Percentiles rank a stretch among this genome's conserved stretches.
Conservation (phyloP, 2,329 filamentous ascomycete species). For the Cadophora luteo-olivacea region DNA sequence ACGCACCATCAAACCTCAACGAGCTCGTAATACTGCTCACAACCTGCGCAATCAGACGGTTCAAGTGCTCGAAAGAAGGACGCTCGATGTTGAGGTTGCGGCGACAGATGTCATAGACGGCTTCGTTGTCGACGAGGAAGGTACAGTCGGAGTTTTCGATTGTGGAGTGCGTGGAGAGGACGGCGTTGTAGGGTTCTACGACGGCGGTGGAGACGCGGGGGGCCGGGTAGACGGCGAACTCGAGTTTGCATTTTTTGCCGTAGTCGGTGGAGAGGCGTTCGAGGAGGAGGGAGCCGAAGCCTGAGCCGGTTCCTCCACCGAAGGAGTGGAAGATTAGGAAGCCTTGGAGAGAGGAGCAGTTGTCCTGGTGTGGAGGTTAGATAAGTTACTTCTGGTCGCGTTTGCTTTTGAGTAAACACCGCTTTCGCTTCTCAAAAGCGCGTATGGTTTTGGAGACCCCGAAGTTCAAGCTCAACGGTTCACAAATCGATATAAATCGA, state of each 20-base stretch:
- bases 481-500: too few relatives aligned
- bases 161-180: slow-evolving; percentile 62
- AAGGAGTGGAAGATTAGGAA: slow-evolving; percentile 75
- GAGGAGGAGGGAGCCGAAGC: slow-evolving; percentile 68
- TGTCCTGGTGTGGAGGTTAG: slow-evolving; percentile 53
- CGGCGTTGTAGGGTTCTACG: slow-evolving; percentile 72
- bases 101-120: slow-evolving; percentile 71
- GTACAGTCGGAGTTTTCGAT: slow-evolving; percentile 73
- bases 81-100: slow-evolving; percentile 69
- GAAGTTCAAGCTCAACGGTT: too few relatives aligned
- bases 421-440: too few relatives aligned
- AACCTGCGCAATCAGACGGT: slow-evolving; percentile 71
- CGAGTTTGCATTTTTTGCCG: slow-evolving; percentile 72
- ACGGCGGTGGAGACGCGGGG: slow-evolving; percentile 70
- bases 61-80: slow-evolving; percentile 68
- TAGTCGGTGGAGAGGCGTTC: slow-evolving; percentile 70
- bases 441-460: too few relatives aligned
- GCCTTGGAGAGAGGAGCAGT: slow-evolving; percentile 69
- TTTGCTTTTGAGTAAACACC: neutral
- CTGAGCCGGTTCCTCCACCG: slow-evolving; percentile 71
- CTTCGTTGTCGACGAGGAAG: slow-evolving; percentile 73
- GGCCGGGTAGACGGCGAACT: slow-evolving; percentile 70
- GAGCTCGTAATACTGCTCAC: slow-evolving; percentile 72
- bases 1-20: slow-evolving; percentile 68
- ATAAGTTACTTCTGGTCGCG: neutral